Conservation (phyloP, 2,329 filamentous ascomycete species). For the Lachnellula hyalina region DNA sequence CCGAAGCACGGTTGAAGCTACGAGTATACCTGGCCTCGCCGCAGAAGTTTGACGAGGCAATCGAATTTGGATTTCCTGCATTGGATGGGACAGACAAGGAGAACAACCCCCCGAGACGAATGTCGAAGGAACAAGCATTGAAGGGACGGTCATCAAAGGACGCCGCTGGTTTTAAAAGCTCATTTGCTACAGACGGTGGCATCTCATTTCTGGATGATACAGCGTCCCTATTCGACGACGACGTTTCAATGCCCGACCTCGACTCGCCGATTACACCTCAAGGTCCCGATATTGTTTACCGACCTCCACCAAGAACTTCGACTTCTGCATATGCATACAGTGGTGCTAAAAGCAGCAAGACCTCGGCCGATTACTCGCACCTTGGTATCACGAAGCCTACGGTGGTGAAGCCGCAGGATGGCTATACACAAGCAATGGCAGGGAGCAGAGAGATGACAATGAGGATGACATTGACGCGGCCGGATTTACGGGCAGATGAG, state of each 20-base stretch:
- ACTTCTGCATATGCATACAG: not conserved
- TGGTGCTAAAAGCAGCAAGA: conserved; percentile 30
- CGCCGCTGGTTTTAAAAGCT: conserved; percentile 19
- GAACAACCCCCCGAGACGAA: conserved; percentile 19
- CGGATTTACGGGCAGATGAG: conserved; percentile 74
- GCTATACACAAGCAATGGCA: conserved; percentile 45
- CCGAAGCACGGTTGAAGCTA: conserved; percentile 79
- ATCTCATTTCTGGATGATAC: conserved; percentile 56
- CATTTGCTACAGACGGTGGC: conserved; percentile 42
- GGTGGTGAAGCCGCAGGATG: conserved; percentile 30
- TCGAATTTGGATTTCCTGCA: conserved; percentile 87
- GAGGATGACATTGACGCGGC: conserved; percentile 88
- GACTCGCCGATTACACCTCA: conserved; percentile 43
- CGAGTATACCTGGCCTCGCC: conserved; percentile 82
- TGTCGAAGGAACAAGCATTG: conserved; percentile 22
- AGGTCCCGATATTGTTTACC: conserved; percentile 24
- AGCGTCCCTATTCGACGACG: conserved; percentile 51
- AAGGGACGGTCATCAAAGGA: conserved; percentile 21
- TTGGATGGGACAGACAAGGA: conserved; percentile 36
- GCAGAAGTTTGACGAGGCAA: conserved; percentile 91
- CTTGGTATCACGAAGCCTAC: conserved; percentile 23
- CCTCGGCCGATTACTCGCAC: conserved; percentile 35
- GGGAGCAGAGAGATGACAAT: conserved; percentile 86
- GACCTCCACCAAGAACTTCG: conserved; percentile 21
- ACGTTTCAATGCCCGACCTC: conserved; percentile 49